Evolutionary conservation across 176 grass and related monocot species (phyloP), one percentile per base, ranked within the genome.

Genomic region (Typha latifolia): DNA sequence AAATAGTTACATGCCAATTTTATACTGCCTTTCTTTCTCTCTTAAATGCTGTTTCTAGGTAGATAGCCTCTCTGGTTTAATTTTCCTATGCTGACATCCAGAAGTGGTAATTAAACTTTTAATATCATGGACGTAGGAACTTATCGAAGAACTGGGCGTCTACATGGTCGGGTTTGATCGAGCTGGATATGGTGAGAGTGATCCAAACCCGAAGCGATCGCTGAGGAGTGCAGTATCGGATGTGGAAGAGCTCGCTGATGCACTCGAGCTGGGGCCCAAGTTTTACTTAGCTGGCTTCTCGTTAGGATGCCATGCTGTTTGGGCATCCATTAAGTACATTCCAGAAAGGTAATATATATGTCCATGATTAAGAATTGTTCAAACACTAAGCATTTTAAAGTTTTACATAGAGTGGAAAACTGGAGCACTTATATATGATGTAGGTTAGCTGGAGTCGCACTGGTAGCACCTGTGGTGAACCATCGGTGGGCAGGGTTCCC

Each of bases 141-240:
- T 94, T 62, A 19, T 94, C 48, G 82, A 89, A 75, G 79, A 94
- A 68, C 47, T 94, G 48, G 76, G 76, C 9, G 76, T 94, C 16
- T 80, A 89, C 80, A 83, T 94, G 72, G 85, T 94, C 49, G 76
- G 82, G 66, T 94, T 85, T 66, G 90, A 94, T 77, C 75, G 84
- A 20, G 85, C 90, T 20, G 90, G 90, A 11, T 93, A 83, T 66
- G 90, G 90, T 62, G 90, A 93, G 79, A 93, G 90, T 77, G 79
- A 89, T 71, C 90, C 85, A 3, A 80, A 93, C 75, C 79, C 69
- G 12, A 66, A 66, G 5, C 75, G 90, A 32, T 82, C 90, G 51
- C 49, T 75, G 7, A 6, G 7, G 74, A 94, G 81, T 85, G 79
- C 82, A 27, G 85, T 82, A 51, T 61, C 16, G 22, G 90, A 94